phyloP scores from a whole-genome alignment of 495 filamentous ascomycete species.

The Penicillium tannophilum region DNA sequence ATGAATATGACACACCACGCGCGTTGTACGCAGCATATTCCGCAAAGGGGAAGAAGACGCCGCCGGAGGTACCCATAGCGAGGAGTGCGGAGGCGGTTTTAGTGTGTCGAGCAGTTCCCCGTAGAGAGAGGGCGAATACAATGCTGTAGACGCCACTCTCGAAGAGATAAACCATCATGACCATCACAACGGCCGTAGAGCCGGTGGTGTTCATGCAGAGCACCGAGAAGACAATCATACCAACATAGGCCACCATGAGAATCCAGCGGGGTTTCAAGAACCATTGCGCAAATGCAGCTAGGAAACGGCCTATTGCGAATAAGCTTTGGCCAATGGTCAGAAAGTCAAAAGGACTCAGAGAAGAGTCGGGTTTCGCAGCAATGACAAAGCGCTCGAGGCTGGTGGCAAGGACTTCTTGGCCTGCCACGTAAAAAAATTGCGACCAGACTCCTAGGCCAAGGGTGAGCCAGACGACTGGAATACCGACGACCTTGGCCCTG shows the following conservation, averaged over 20 bases:
- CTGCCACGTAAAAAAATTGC: conserved; percentile 67
- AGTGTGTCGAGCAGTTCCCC: conserved; percentile 61
- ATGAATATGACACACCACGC: conserved; percentile 50
- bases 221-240: conserved; percentile 55
- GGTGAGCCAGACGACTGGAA: conserved; percentile 59
- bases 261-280: conserved; percentile 64
- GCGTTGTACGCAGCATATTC: conserved; percentile 47
- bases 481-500: conserved; percentile 41
- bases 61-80: conserved; percentile 59
- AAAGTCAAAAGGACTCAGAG: conserved; percentile 43
- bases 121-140: conserved; percentile 61
- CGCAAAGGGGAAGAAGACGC: conserved; percentile 58
- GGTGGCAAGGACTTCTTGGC: conserved; percentile 60
- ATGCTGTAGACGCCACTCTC: conserved; percentile 64
- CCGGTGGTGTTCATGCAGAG: conserved; percentile 58
- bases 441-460: conserved; percentile 58
- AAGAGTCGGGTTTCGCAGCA: conserved; percentile 31
- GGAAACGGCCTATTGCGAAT: conserved; percentile 65
- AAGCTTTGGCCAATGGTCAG: conserved; percentile 58
- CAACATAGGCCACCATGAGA: conserved; percentile 57
- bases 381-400: conserved; percentile 46
- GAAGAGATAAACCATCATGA: conserved; percentile 61
- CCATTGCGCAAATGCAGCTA: conserved; percentile 55
- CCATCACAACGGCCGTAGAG: conserved; percentile 47
- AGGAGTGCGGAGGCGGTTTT: conserved; percentile 59